Base-by-base conservation (phyloP, 192 early-diverging fungal genomes). In the Rhizophlyctis rosea region DNA sequence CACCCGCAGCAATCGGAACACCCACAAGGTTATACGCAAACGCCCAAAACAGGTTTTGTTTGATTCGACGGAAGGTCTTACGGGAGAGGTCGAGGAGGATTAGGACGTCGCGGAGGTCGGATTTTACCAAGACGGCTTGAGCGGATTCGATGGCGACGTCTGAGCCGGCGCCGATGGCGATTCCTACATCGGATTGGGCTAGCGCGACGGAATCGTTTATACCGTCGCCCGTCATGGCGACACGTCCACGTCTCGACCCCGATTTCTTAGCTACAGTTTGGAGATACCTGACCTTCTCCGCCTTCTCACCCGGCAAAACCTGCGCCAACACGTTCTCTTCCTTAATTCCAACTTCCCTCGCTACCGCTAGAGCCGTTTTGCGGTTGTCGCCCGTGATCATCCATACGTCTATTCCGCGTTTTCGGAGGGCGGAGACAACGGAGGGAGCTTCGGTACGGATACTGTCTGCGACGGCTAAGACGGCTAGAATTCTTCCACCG, bases 201-300 rank as follows among this genome's bases (percentile, higher is more conserved):
- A 98, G 73, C 1, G 95, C 95, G 39, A 91, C 86, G 3, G 93
- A 87, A 75, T 96, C 95, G 58, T 98, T 98, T 69, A 98, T 94
- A 16, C 95, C 95, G 68, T 98, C 95, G 25, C 95, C 95, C 4
- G 93, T 84, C 90, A 98, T 92, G 0, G 89, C 92, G 1, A 98
- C 92, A 55, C 56, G 67, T 35, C 65, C 64, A 28, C 34, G 32
- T 0, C 53, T 31, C 18, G 44, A n/a, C 21, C 54, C 9, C 4
- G 53, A n/a, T 21, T 47, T 30, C 4, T 34, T 58, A 34, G 29
- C 57, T 34, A 48, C 60, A 44, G 65, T 59, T 53, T 86, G 86
- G 5, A 89, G 65, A 18, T 79, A 68, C 59, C 74, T 72, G 7
- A 92, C 75, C 53, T 82, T 80, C 28, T 77, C 78, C 1, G 82